Conservation (phyloP, 2,329 filamentous ascomycete species). For the Ophiostoma tasmaniense region DNA sequence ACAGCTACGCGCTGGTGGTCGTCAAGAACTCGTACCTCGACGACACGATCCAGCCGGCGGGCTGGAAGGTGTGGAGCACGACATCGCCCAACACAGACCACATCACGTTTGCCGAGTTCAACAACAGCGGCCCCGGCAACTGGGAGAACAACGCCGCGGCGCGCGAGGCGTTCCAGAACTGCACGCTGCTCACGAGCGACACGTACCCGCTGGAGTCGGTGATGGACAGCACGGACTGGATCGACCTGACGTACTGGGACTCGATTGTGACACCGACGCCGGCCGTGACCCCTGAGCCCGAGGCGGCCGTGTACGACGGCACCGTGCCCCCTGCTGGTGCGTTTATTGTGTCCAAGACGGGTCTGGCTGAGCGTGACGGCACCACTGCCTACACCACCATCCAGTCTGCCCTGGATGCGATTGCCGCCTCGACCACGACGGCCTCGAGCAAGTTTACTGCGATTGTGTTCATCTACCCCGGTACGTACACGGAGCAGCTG, state of each 20-base stretch:
- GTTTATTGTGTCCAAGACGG: background rate
- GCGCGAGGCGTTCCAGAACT: slow-evolving; percentile 21
- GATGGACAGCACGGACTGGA: slow-evolving; percentile 24
- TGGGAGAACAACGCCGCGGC: slow-evolving; percentile 23
- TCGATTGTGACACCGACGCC: slow-evolving; percentile 21
- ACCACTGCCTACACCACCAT: background rate
- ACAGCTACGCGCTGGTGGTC: slow-evolving; percentile 29
- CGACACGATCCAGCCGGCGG: slow-evolving; percentile 48
- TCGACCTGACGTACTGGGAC: slow-evolving; percentile 21
- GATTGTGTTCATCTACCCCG: slow-evolving; percentile 50
- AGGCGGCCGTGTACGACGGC: background rate
- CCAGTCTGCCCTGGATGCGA: background rate
- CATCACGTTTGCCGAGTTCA: slow-evolving; percentile 23
- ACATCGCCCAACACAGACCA: slow-evolving; percentile 27
- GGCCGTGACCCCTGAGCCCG: slow-evolving; percentile 24
- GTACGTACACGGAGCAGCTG: slow-evolving; percentile 54
- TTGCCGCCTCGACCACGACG: slow-evolving; percentile 29
- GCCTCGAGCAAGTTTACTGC: slow-evolving; percentile 32
- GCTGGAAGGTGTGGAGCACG: slow-evolving; percentile 41
- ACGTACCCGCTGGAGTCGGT: slow-evolving; percentile 22
- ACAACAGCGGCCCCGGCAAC: background rate
- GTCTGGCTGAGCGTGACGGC: background rate
- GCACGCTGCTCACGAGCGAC: slow-evolving; percentile 23
- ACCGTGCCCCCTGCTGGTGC: background rate
- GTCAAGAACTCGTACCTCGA: slow-evolving; percentile 43